Evolutionary conservation across 2,329 filamentous ascomycete species (phyloP).

Genomic region (Ascocoryne sarcoides): DNA sequence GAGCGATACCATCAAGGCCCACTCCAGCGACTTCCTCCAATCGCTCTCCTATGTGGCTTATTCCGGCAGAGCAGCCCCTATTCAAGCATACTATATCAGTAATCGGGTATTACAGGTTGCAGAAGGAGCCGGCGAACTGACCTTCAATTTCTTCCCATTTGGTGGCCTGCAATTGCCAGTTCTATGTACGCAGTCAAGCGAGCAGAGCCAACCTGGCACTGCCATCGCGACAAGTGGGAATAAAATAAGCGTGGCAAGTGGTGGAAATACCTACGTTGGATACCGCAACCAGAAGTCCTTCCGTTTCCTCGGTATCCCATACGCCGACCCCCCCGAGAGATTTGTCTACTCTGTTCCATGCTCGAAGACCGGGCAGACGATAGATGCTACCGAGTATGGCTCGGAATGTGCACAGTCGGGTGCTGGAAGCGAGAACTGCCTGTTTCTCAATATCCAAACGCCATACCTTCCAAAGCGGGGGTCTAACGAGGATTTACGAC

Average conservation of each 20-base stretch:
- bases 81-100: conserved; percentile 35
- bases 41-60: conserved; percentile 38
- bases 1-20: conserved; percentile 32
- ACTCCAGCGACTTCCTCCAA: conserved; percentile 37
- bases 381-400: conserved; percentile 37
- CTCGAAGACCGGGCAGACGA: conserved; percentile 34
- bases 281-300: conserved; percentile 45
- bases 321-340: conserved; percentile 18
- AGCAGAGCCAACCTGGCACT: conserved; percentile 27
- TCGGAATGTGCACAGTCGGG: conserved; percentile 27
- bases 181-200: conserved; percentile 41
- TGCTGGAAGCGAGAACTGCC: conserved; percentile 25
- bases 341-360: conserved; percentile 36
- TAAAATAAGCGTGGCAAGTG: conserved; percentile 32
- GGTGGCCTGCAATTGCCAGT: conserved; percentile 33
- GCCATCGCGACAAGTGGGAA: conserved; percentile 30
- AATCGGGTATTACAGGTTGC: conserved; percentile 32
- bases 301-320: conserved; percentile 28
- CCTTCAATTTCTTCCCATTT: conserved; percentile 26
- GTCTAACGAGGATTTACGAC: conserved; percentile 25
- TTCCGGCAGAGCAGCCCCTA: conserved; percentile 29
- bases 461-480: conserved; percentile 20
- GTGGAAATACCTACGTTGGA: conserved; percentile 39
- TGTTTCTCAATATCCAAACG: conserved; percentile 33
- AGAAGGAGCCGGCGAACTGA: conserved; percentile 30